A percentile compares a stretch with the other conserved stretches of the same genome.
phyloP scores from a whole-genome alignment of 2,329 filamentous ascomycete species.

The Madurella mycetomatis region DNA sequence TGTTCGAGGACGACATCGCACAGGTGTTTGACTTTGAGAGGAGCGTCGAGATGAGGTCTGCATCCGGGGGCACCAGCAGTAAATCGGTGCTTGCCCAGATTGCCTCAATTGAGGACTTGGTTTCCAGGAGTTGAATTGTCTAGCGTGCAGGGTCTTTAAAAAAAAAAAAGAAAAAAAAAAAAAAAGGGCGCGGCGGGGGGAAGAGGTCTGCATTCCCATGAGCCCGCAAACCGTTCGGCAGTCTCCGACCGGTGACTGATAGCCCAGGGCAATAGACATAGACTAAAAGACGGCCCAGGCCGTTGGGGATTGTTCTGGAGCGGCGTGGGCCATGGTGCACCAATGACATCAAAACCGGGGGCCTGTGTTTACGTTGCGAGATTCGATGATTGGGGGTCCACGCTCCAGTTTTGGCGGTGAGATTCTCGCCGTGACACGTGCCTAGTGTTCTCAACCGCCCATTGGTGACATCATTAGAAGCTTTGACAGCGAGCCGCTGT shows the following conservation, averaged over 20 bases:
- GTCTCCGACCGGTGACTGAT: too few species aligned
- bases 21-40: slow-evolving; percentile 75
- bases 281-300: background rate
- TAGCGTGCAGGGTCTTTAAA: background rate
- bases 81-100: slow-evolving; percentile 21
- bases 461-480: slow-evolving; percentile 16
- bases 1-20: slow-evolving; percentile 68
- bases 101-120: slow-evolving; percentile 14
- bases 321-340: background rate
- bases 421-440: background rate
- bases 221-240: background rate
- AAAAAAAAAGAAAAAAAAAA: too few species aligned
- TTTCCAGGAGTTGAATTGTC: slow-evolving; percentile 8
- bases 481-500: slow-evolving; percentile 3
- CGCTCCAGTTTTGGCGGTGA: background rate
- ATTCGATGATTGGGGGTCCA: background rate
- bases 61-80: slow-evolving; percentile 74
- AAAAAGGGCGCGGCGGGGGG: background rate
- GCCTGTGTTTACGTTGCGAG: background rate
- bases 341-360: background rate
- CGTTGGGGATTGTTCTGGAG: background rate
- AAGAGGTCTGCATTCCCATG: too few species aligned
- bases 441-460: background rate
- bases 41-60: slow-evolving; percentile 73
- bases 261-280: background rate